These are phyloP conservation scores for Corynespora cassiicola DNA, from an alignment of 2,329 filamentous ascomycete species.

Conservation along the genomic window DNA sequence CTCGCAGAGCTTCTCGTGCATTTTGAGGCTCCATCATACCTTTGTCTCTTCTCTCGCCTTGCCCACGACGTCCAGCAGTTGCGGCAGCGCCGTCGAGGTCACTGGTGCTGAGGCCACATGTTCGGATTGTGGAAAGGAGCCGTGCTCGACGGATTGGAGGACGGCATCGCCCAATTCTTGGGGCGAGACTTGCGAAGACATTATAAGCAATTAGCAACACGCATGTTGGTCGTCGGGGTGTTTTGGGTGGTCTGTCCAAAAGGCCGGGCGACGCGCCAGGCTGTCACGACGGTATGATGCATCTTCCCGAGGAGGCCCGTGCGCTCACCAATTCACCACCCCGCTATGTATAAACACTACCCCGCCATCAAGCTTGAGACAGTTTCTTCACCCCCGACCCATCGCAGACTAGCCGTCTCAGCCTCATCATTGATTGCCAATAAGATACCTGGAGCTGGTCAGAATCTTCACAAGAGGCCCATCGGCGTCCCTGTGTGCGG, in stretches of 20 bases:
- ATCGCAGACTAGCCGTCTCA: too few relatives aligned
- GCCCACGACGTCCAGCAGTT: slow-evolving; percentile 58
- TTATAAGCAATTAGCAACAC: too few relatives aligned
- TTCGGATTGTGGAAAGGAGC: slow-evolving; percentile 64
- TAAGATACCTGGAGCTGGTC: too few relatives aligned
- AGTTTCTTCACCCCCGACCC: too few relatives aligned
- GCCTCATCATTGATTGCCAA: too few relatives aligned
- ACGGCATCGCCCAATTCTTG: slow-evolving; percentile 63
- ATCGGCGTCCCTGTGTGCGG: too few relatives aligned
- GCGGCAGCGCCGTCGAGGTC: slow-evolving; percentile 55
- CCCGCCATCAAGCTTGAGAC: slow-evolving; percentile 17
- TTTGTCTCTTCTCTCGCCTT: slow-evolving; percentile 61
- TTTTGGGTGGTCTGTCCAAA: neutral
- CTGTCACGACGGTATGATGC: neutral
- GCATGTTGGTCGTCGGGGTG: too few relatives aligned
- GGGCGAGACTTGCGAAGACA: slow-evolving; percentile 37
- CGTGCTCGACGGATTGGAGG: slow-evolving; percentile 67
- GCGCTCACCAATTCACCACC: slow-evolving; percentile 14
- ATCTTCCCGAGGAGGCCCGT: slow-evolving; percentile 8
- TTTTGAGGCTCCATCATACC: slow-evolving; percentile 41
- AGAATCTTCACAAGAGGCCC: too few relatives aligned
- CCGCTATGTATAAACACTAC: slow-evolving; percentile 23
- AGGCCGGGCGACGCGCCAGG: neutral
- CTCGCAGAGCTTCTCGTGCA: neutral
- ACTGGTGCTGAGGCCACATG: slow-evolving; percentile 61